Percentiles rank a stretch among this genome's conserved stretches.
phyloP scores from a whole-genome alignment of 768 basidiomycete genomes.

The Crassisporium funariophilum region DNA sequence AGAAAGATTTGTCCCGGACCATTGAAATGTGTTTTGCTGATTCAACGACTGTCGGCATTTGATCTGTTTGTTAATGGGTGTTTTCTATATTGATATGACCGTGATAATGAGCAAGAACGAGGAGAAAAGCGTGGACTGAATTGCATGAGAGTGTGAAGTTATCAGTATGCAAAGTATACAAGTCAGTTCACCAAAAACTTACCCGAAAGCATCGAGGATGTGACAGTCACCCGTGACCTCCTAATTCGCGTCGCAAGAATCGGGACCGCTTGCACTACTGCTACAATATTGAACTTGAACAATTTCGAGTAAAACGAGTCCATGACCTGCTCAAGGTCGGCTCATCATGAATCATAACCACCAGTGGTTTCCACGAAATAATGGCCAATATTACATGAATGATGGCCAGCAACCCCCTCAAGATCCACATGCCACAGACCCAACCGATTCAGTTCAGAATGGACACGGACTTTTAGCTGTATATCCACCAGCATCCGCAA shows the following conservation, averaged over 20 bases:
- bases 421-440: conserved; percentile 17
- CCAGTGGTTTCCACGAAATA: conserved; percentile 32
- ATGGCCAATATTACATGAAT: conserved; percentile 17
- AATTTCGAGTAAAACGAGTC: conserved; percentile 18
- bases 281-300: too few species aligned
- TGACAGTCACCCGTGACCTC: too few species aligned
- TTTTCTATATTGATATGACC: conserved; percentile 9
- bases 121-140: background rate
- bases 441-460: conserved; percentile 53
- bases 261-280: too few species aligned
- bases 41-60: conserved; percentile 21
- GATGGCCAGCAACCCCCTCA: conserved; percentile 19
- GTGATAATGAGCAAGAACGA: conserved; percentile 3
- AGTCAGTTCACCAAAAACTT: too few species aligned
- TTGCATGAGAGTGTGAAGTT: background rate
- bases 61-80: background rate
- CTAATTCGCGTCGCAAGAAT: too few species aligned
- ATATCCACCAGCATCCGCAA: conserved; percentile 77
- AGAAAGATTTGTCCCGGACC: conserved; percentile 24
- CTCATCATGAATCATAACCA: conserved; percentile 36
- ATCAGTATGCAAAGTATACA: too few species aligned
- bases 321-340: conserved; percentile 4
- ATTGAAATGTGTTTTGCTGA: conserved; percentile 18
- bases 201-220: too few species aligned
- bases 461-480: conserved; percentile 66